Evolutionary conservation across 2,329 filamentous ascomycete genomes (phyloP).

Genomic region (Ceratocystis cubensis): DNA sequence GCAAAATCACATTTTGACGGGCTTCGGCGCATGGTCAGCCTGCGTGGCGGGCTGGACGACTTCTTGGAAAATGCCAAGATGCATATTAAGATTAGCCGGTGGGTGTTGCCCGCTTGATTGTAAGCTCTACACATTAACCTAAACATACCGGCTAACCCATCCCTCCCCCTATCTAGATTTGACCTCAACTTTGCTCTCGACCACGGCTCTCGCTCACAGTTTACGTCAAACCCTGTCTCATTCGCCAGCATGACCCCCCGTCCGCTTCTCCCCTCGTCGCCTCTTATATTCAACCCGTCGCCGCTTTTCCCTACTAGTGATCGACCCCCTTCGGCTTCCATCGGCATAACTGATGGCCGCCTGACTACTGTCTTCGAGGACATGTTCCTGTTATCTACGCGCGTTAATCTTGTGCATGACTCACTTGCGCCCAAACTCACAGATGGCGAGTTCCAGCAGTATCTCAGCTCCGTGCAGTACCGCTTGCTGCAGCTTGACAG

Average conservation of each 20-base stretch:
- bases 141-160: neutral
- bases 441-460: conserved; percentile 19
- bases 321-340: conserved; percentile 2
- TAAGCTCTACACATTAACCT: neutral
- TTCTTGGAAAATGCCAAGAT: conserved; percentile 20
- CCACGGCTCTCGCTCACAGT: conserved; percentile 16
- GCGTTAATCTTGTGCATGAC: conserved; percentile 18
- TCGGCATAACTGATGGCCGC: conserved; percentile 14
- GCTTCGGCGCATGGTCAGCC: conserved; percentile 18
- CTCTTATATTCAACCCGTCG: neutral
- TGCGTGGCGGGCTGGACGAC: conserved; percentile 19
- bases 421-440: conserved; percentile 15
- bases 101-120: neutral
- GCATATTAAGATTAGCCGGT: conserved; percentile 20
- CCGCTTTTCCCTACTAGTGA: neutral
- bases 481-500: conserved; percentile 17
- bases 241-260: conserved; percentile 17
- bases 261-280: conserved; percentile 10
- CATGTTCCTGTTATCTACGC: conserved; percentile 16
- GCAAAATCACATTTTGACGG: conserved; percentile 20
- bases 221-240: conserved; percentile 14
- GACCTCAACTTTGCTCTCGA: conserved; percentile 18
- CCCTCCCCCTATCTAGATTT: conserved; percentile 1
- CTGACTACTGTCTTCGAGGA: conserved; percentile 20
- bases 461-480: conserved; percentile 18